Base-by-base conservation (phyloP, 495 filamentous ascomycete species). In the Polyplosphaeria fusca region DNA sequence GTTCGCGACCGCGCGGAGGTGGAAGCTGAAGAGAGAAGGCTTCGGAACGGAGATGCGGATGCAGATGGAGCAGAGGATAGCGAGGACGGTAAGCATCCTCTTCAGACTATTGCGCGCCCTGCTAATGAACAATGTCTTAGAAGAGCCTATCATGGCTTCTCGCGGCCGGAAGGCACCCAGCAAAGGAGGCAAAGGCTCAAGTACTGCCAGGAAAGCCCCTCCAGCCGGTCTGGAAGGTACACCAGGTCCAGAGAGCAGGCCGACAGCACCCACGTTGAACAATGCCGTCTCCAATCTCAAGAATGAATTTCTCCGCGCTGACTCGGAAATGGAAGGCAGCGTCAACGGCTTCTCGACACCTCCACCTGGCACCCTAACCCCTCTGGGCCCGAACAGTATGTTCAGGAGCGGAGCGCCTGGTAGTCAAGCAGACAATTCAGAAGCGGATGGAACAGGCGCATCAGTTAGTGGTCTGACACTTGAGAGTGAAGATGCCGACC, bases 61-160 rank as follows among this genome's bases (percentile, higher is more conserved):
- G 79, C 78, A 35, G 86, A 95, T 54, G 88, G 91, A 60, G 90
- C 89, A 52, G 86, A 88, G 26, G 91, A 96, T 66, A 96, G 91
- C 64, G 94, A 97, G 59, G 93, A 99, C 68, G 72, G 70, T 68
- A 58, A 20, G 69, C 47, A n/a, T n/a, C n/a, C n/a, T 45, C 37
- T 35, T 41, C 27, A 37, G 45, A 28, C 16, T 37, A 24, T 9
- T 48, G 38, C 11, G 24, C n/a, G n/a, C n/a, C n/a, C n/a, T n/a
- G n/a, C n/a, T n/a, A n/a, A n/a, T n/a, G n/a, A n/a, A n/a, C n/a
- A 39, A 41, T 47, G 49, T 12, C 28, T 53, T 47, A 73, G 94
- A 97, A 70, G 70, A 70, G 32, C 93, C 94, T 20, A 95, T 97
- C 69, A 95, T 96, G 87, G 92, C 93, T 37, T 94, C 93, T 45